Conservation (phyloP, 306 rosid genomes). For the Pyrus betulifolia region DNA sequence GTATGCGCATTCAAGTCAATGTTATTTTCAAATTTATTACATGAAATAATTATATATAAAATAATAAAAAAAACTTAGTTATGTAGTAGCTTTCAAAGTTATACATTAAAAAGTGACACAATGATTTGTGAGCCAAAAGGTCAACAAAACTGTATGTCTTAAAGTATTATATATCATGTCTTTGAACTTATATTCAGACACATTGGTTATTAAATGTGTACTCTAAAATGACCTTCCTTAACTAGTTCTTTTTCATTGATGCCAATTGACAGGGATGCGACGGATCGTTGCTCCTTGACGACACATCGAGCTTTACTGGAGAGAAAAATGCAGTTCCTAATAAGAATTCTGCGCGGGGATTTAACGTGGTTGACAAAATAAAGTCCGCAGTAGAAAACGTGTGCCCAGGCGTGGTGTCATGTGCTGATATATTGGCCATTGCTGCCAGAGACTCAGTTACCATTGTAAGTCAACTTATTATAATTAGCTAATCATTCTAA, state of each 20-base stretch:
- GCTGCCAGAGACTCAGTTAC: slow-evolving; percentile 67
- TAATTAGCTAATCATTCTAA: neutral
- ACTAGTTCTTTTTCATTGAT: neutral
- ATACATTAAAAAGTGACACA: neutral
- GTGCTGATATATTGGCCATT: slow-evolving; percentile 73
- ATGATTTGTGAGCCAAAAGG: neutral
- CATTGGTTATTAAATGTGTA: neutral
- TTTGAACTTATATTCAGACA: neutral
- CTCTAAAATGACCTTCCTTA: neutral
- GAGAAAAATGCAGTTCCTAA: slow-evolving; percentile 75
- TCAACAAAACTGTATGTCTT: neutral
- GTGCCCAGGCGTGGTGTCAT: slow-evolving; percentile 74
- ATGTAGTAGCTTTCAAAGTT: neutral
- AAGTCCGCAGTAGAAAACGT: slow-evolving; percentile 59
- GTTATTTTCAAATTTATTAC: too few species aligned
- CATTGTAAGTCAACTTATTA: slow-evolving; percentile 21
- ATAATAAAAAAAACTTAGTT: neutral
- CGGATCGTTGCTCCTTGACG: slow-evolving; percentile 79
- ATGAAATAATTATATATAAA: too few species aligned
- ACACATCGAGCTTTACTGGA: slow-evolving; percentile 56
- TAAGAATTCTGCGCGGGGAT: slow-evolving; percentile 67
- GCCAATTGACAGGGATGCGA: slow-evolving; percentile 64
- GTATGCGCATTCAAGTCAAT: slow-evolving; percentile 20
- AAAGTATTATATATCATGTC: neutral
- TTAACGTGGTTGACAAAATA: slow-evolving; percentile 62